phyloP scores from a whole-genome alignment of 148 eudicot species.

The Vaccinium darrowii region DNA sequence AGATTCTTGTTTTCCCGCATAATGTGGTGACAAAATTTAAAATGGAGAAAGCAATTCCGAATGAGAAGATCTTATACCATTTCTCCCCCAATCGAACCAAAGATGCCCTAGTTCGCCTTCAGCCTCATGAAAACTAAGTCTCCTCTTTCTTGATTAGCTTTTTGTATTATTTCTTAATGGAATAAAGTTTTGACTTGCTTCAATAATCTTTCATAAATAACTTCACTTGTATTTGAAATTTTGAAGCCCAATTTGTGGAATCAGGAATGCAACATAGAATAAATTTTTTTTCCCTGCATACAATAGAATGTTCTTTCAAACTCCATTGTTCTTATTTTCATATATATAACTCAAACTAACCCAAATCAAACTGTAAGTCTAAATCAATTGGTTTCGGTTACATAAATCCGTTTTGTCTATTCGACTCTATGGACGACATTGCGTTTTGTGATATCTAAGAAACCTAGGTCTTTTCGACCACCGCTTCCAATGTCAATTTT shows the following conservation, averaged over 20 bases:
- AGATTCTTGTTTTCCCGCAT: conserved; percentile 22
- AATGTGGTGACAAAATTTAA: background rate
- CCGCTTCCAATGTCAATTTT: background rate
- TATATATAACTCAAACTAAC: too few relatives aligned
- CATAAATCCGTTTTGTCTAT: background rate
- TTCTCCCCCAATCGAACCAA: background rate
- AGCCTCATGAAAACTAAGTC: background rate
- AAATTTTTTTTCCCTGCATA: too few relatives aligned
- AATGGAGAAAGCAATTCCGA: background rate
- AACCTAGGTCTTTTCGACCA: background rate
- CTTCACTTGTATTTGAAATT: too few relatives aligned
- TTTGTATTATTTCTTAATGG: too few relatives aligned
- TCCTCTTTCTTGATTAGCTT: background rate
- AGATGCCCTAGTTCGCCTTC: background rate
- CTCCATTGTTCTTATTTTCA: too few relatives aligned
- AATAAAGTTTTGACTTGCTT: too few relatives aligned
- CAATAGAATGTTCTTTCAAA: too few relatives aligned
- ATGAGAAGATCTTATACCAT: background rate
- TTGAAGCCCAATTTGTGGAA: too few relatives aligned
- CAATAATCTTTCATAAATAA: too few relatives aligned
- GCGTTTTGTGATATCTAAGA: background rate
- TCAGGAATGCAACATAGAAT: too few relatives aligned
- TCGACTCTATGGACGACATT: background rate
- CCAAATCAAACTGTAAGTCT: background rate
- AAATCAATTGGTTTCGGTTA: background rate